Evolutionary conservation across 2,329 filamentous ascomycete genomes (phyloP), one percentile per base, ranked within the genome.

Genomic region (Aspergillus puulaauensis): DNA sequence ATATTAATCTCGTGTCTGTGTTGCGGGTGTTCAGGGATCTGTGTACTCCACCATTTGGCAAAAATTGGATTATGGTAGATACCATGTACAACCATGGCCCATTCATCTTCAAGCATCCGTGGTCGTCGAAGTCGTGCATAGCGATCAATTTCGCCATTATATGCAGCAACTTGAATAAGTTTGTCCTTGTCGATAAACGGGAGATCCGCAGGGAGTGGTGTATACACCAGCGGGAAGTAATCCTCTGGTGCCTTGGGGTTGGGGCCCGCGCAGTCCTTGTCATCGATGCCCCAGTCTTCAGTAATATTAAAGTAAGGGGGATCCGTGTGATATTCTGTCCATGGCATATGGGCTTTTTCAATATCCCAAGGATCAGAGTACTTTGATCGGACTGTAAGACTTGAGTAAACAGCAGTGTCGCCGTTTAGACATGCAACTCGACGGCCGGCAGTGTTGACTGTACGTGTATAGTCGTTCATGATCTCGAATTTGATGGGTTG

Each of bases 61-160:
- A 76, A 78, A 40, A 70, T 59, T 4, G 71, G 62, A 54, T 73
- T 67, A 59, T 77, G 71, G 51, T 77, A 75, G 19, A 76, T 72
- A 12, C 75, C 76, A 3, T 66, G 68, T 2, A 74, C 48, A 8
- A 74, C 55, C 40, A 67, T 71, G 14, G 35, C n/a, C 2, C 60
- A 7, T 56, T 78, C 75, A 8, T 58, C 21, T 6, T 49, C 2
- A 3, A 74, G 40, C 46, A 63, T 31, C 6, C 43, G 43, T 4
- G 71, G 74, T 8, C 72, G 64, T 17, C 66, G 62, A 0, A 80
- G 66, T 1, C 75, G 70, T 0, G 52, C 24, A 41, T 78, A 79
- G 3, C 75, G 70, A 49, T 80, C 75, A 5, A 79, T 58, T 21
- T 79, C 68, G 4, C 77, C 75, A 1, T 68, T 57, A 23, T 71